Conservation (phyloP, 441 rosid genomes). For the Syzygium syzygioides region DNA sequence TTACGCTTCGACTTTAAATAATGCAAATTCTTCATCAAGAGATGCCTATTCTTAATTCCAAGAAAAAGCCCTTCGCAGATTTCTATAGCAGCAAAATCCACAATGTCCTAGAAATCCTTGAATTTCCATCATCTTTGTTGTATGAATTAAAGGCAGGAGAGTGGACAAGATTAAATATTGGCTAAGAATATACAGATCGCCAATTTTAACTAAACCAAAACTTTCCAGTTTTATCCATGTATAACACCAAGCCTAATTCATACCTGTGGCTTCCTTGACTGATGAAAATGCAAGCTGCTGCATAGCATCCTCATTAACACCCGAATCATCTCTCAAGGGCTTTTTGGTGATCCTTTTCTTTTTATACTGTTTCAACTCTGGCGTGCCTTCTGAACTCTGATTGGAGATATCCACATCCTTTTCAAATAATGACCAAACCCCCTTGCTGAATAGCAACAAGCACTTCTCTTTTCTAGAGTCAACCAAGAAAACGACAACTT, state of each 20-base stretch:
- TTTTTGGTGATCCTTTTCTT: constrained; percentile 30
- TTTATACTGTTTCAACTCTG: constrained; percentile 19
- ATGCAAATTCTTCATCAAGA: not conserved
- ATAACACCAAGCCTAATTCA: not conserved
- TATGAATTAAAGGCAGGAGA: not conserved
- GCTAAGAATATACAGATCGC: not conserved
- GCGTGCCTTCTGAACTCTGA: constrained; percentile 12
- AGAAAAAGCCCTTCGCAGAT: not conserved
- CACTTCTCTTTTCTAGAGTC: constrained; percentile 50
- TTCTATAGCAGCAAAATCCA: not conserved
- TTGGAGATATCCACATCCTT: constrained; percentile 28
- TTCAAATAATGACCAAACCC: constrained; percentile 80
- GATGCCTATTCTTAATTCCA: not conserved
- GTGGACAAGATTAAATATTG: not conserved
- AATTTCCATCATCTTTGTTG: not conserved
- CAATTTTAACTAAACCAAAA: not conserved
- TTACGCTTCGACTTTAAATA: not conserved
- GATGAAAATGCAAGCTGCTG: constrained; percentile 58
- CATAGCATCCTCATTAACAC: constrained; percentile 30
- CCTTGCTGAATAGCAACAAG: constrained; percentile 44
- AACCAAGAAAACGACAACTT: constrained; percentile 54
- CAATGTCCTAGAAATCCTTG: not conserved
- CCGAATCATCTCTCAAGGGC: constrained; percentile 16
- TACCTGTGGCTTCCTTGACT: constrained; percentile 59
- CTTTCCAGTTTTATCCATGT: not conserved